Percentiles rank a stretch among this genome's conserved stretches.
phyloP scores from a whole-genome alignment of 1,284 basidiomycete genomes.

The Puccinia horiana region DNA sequence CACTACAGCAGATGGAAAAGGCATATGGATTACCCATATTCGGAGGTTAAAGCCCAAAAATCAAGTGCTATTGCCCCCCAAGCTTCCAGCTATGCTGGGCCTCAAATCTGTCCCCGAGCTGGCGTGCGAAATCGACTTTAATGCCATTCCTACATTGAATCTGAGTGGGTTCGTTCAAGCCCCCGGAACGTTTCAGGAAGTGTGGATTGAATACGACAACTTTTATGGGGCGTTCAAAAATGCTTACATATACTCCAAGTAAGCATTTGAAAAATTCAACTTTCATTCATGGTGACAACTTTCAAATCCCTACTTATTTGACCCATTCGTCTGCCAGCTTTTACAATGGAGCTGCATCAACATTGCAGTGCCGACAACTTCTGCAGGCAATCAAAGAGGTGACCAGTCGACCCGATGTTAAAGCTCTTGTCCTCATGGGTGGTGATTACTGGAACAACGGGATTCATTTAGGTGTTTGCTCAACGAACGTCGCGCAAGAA shows the following conservation, averaged over 20 bases:
- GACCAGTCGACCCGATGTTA: slow-evolving; percentile 52
- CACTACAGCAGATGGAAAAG: slow-evolving; percentile 58
- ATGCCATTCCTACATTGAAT: slow-evolving; percentile 59
- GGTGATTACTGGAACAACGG: slow-evolving; percentile 61
- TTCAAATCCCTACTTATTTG: background rate
- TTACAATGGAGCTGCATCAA: slow-evolving; percentile 61
- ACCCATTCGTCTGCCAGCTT: background rate
- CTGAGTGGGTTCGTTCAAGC: slow-evolving; percentile 50
- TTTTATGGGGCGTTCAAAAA: slow-evolving; percentile 54
- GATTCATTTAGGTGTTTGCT: slow-evolving; percentile 58
- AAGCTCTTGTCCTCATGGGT: slow-evolving; percentile 37
- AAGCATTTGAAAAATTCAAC: background rate
- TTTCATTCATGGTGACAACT: too few relatives aligned
- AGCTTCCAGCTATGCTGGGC: slow-evolving; percentile 60
- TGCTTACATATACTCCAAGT: slow-evolving; percentile 61
- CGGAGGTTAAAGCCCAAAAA: slow-evolving; percentile 60
- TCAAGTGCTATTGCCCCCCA: slow-evolving; percentile 59
- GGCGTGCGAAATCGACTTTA: slow-evolving; percentile 53
- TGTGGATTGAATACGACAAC: slow-evolving; percentile 59
- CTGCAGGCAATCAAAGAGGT: slow-evolving; percentile 60
- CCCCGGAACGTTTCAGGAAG: slow-evolving; percentile 60
- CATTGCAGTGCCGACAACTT: slow-evolving; percentile 60
- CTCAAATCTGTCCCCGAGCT: slow-evolving; percentile 56
- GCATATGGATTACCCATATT: slow-evolving; percentile 62
- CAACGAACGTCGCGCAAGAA: slow-evolving; percentile 59